These are phyloP conservation scores for Royoungia palumana DNA, from an alignment of 768 basidiomycete genomes.

Conservation along the genomic window DNA sequence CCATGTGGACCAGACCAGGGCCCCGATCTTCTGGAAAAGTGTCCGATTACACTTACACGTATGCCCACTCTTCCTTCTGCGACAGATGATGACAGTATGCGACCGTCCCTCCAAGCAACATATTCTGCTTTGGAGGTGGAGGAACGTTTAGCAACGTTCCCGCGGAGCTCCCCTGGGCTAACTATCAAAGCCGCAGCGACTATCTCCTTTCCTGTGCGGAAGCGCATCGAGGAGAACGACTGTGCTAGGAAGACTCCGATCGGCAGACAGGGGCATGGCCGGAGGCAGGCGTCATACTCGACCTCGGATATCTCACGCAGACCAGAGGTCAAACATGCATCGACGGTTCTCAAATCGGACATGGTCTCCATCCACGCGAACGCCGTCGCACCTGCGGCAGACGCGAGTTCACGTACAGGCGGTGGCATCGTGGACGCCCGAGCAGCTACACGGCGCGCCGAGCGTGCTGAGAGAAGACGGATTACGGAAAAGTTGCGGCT, in stretches of 20 bases:
- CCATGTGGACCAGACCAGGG: background rate
- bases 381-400: background rate
- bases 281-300: background rate
- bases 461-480: constrained; percentile 19
- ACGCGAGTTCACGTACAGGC: background rate
- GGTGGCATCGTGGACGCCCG: constrained; percentile 11
- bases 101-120: background rate
- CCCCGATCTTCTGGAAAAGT: background rate
- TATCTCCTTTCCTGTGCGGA: constrained; percentile 22
- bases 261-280: background rate
- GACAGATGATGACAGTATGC: background rate
- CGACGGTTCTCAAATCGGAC: background rate
- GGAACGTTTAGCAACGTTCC: background rate
- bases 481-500: constrained; percentile 40
- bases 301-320: background rate
- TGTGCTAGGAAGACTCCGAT: constrained; percentile 2
- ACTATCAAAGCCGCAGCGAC: constrained; percentile 4
- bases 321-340: background rate
- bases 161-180: background rate
- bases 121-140: background rate
- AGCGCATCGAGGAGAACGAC: constrained; percentile 1
- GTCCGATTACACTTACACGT: background rate
- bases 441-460: constrained; percentile 16
- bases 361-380: background rate
- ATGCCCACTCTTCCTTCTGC: background rate